These are phyloP conservation scores for Kregervanrija pseudodelftensis DNA, from an alignment of 805 yeast species.

Conservation along the genomic window DNA sequence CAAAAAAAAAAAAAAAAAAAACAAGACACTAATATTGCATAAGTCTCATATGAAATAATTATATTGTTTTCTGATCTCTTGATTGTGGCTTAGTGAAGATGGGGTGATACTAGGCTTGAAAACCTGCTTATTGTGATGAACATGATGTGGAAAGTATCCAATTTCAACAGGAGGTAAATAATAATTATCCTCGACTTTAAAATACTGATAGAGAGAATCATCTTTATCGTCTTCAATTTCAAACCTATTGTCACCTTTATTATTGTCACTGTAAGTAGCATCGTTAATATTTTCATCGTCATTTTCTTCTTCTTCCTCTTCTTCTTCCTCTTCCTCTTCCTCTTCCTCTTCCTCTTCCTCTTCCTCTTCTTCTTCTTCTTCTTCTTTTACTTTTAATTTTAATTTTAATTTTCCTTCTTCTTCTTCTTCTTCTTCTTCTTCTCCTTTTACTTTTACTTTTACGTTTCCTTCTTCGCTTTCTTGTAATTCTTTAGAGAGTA, in stretches of 20 bases:
- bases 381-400: no score
- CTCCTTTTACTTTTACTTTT: no score
- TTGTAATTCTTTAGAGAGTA: no score
- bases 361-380: no score
- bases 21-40: neutral
- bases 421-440: no score
- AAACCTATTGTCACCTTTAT: neutral
- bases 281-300: neutral
- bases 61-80: constrained; percentile 4
- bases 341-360: neutral
- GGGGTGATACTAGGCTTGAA: constrained; percentile 4
- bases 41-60: constrained; percentile 6
- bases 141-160: constrained; percentile 40
- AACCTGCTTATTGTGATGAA: constrained; percentile 33
- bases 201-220: constrained; percentile 34
- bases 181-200: constrained; percentile 39
- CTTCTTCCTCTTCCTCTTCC: neutral
- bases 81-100: neutral
- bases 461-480: no score
- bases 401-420: no score
- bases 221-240: neutral
- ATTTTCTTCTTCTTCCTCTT: neutral
- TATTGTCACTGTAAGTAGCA: no score
- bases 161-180: constrained; percentile 43
- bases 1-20: no score